Base-by-base conservation (phyloP, 805 yeast genomes). In the Schwanniomyces pseudopolymorphus region DNA sequence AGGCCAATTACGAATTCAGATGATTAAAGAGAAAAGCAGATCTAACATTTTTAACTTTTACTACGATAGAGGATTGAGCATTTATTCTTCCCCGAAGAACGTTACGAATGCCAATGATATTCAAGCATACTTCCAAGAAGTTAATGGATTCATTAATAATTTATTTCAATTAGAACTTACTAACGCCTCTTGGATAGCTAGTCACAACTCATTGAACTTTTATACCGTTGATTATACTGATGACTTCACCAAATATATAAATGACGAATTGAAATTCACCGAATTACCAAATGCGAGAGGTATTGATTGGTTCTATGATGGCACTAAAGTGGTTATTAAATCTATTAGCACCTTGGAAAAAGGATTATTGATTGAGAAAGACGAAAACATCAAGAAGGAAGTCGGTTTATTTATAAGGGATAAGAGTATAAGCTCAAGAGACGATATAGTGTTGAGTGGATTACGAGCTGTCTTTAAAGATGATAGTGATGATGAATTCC, bases 371-470 rank as follows among this genome's bases (percentile, higher is more conserved):
- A 24, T 38, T 19, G 22, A 10, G 6, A n/a, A 20, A 13, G 25
- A 33, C 11, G 33, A 31, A 14, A 25, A 39, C 16, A 26, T 44
- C 8, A 31, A 54, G 21, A 63, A 62, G 24, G 77, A 73, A 48
- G 50, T 70, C 6, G 78, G 77, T 1, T 51, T 73, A 10, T 73
- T 73, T 50, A 44, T 60, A 22, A 37, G 61, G 5, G 70, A 69
- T 41, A 52, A 55, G 2, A 50, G 51, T n/a, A 48, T 62, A 25
- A 56, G 71, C 9, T 41, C 62, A 4, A 43, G 47, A 1, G 74
- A 69, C 35, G 78, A 73, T 52, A 37, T 68, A 13, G 61, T 69
- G 2, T 54, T 72, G 21, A 50, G 68, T 17, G 78, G 78, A 0
- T 52, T 67, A 13, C 48, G 78, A 39, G 64, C 64, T 3, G 45